Percentiles rank a stretch among this genome's conserved stretches.
Conservation (phyloP, 108 stramenopile species). For the Nitzschia sp. region DNA sequence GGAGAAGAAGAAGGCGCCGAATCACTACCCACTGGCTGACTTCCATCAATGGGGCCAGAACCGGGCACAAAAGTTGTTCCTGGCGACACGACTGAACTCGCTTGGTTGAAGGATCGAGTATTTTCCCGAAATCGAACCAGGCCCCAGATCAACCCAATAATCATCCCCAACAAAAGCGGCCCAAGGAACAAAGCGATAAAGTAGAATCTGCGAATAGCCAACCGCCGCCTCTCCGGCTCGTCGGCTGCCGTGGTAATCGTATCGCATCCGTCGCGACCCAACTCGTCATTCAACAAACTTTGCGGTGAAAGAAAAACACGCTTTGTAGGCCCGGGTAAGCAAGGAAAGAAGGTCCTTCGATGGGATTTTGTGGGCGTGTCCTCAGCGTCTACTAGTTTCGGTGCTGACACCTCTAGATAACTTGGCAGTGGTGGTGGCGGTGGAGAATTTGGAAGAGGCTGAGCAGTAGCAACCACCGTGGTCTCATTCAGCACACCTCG, state of each 20-base stretch:
- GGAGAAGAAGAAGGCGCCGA: too few species aligned
- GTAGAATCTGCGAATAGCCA: not conserved
- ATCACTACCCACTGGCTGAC: too few species aligned
- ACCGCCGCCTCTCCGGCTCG: not conserved
- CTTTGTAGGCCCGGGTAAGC: not conserved
- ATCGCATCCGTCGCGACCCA: not conserved
- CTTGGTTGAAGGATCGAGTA: not conserved
- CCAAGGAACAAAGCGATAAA: constrained; percentile 5
- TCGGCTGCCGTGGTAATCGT: not conserved
- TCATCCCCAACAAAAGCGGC: not conserved
- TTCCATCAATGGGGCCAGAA: too few species aligned
- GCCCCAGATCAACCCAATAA: not conserved
- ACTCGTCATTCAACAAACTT: constrained; percentile 1
- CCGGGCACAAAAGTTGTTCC: not conserved
- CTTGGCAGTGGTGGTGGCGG: too few species aligned
- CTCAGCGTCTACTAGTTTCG: not conserved
- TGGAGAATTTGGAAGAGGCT: constrained; percentile 1
- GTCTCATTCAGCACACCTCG: not conserved
- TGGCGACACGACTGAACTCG: not conserved
- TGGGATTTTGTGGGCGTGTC: not conserved
- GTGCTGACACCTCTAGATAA: too few species aligned
- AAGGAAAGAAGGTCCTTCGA: not conserved
- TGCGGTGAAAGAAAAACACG: not conserved
- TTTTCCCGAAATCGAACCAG: not conserved
- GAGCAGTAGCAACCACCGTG: not conserved